A percentile compares a stretch with the other conserved stretches of the same genome.
phyloP scores from a whole-genome alignment of 1,284 basidiomycete species.

The Coriolopsis trogii region DNA sequence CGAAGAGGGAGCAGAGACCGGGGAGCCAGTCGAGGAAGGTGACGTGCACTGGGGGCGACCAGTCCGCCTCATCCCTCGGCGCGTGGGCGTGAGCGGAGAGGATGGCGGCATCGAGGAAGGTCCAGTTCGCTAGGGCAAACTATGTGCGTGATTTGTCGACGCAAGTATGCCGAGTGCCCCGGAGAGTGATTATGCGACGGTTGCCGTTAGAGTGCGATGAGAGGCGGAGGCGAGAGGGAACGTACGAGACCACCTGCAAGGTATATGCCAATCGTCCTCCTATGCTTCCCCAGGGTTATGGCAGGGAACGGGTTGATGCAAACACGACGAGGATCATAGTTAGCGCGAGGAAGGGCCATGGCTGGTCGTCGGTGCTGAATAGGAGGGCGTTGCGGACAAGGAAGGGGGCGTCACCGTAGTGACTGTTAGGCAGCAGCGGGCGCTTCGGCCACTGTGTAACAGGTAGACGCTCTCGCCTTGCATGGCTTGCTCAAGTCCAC shows the following conservation, averaged over 20 bases:
- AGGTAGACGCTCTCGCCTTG: too few species aligned
- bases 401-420: too few species aligned
- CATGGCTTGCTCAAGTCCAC: too few species aligned
- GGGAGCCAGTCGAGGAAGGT: slow-evolving; percentile 95
- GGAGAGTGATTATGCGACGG: too few species aligned
- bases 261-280: slow-evolving; percentile 88
- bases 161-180: neutral
- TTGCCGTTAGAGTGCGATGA: neutral
- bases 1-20: slow-evolving; percentile 91
- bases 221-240: slow-evolving; percentile 25
- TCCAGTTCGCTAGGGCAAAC: slow-evolving; percentile 95
- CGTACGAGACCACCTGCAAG: slow-evolving; percentile 87
- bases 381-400: neutral
- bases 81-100: slow-evolving; percentile 83
- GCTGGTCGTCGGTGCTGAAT: neutral
- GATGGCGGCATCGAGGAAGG: slow-evolving; percentile 93
- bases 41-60: slow-evolving; percentile 84
- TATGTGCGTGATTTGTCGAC: slow-evolving; percentile 32
- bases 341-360: slow-evolving; percentile 73
- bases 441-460: too few species aligned
- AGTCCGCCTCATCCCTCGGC: slow-evolving; percentile 68
- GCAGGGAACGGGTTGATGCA: slow-evolving; percentile 77
- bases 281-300: slow-evolving; percentile 64
- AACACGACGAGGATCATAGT: slow-evolving; percentile 88
- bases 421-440: too few species aligned